These are phyloP conservation scores for Haberlea rhodopensis DNA, from an alignment of 257 asterid species.

Conservation along the genomic window DNA sequence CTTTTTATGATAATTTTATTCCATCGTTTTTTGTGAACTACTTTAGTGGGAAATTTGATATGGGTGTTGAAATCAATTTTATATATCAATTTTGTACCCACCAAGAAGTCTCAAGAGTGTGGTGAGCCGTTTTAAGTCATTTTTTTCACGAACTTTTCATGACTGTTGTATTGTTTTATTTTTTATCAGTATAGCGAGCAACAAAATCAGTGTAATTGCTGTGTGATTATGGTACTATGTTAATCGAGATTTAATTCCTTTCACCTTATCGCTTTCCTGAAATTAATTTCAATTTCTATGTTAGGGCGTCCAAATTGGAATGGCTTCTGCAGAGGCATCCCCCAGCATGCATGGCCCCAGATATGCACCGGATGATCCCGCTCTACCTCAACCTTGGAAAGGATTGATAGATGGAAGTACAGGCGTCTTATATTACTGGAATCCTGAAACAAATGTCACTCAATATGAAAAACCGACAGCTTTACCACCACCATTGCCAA, in stretches of 20 bases:
- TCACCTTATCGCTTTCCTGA: background rate
- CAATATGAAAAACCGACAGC: slow-evolving; percentile 79
- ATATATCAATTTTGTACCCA: background rate
- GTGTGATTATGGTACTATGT: background rate
- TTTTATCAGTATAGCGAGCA: background rate
- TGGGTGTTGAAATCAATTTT: background rate
- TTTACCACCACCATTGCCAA: slow-evolving; percentile 64
- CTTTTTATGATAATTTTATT: background rate
- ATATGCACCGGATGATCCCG: slow-evolving; percentile 90
- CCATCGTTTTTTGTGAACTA: background rate
- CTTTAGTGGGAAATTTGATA: too few relatives aligned
- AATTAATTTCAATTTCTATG: slow-evolving; percentile 10
- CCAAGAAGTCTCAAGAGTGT: background rate
- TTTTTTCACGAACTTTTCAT: too few relatives aligned
- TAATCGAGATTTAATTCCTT: background rate
- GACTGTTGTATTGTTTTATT: background rate
- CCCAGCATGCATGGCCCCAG: slow-evolving; percentile 63
- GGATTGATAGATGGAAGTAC: slow-evolving; percentile 84
- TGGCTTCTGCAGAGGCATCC: slow-evolving; percentile 73
- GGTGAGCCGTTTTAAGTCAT: background rate
- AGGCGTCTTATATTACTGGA: slow-evolving; percentile 74
- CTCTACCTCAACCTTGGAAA: slow-evolving; percentile 92
- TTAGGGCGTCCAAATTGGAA: slow-evolving; percentile 33
- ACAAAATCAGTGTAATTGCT: background rate
- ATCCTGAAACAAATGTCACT: slow-evolving; percentile 83